Conservation (phyloP, 2,329 filamentous ascomycete genomes). For the Cryphonectria radicalis region DNA sequence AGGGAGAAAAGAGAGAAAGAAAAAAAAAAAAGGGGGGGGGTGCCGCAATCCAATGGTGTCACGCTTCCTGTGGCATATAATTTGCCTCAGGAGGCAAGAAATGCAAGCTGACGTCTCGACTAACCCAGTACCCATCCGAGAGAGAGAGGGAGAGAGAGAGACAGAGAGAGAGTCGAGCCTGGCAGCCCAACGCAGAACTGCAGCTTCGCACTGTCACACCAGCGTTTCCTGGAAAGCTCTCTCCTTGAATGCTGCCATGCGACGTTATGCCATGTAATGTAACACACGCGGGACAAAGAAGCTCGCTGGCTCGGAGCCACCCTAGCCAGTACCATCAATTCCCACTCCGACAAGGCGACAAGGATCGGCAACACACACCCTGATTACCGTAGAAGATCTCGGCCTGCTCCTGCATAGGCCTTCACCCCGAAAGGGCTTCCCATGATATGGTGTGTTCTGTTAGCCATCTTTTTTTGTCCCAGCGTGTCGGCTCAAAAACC, state of each 20-base stretch:
- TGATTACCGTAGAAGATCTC: neutral
- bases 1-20: neutral
- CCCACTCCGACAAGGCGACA: neutral
- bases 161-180: neutral
- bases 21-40: too few species aligned
- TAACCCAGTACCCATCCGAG: neutral
- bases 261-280: slow-evolving; percentile 16
- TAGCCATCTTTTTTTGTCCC: neutral
- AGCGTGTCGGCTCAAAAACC: neutral
- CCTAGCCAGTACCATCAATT: neutral
- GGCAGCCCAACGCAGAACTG: neutral
- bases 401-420: neutral
- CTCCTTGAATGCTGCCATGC: neutral
- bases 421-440: neutral
- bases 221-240: slow-evolving; percentile 1
- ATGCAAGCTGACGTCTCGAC: slow-evolving; percentile 19
- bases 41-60: neutral
- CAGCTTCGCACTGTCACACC: slow-evolving; percentile 2
- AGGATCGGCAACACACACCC: slow-evolving; percentile 5
- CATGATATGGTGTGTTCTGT: neutral
- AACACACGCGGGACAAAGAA: neutral
- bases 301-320: neutral
- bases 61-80: slow-evolving; percentile 9
- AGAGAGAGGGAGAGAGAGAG: neutral
- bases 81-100: slow-evolving; percentile 16